Percentiles rank a stretch among this genome's conserved stretches.
Conservation (phyloP, 768 basidiomycete genomes). For the Amanita jacksonii region DNA sequence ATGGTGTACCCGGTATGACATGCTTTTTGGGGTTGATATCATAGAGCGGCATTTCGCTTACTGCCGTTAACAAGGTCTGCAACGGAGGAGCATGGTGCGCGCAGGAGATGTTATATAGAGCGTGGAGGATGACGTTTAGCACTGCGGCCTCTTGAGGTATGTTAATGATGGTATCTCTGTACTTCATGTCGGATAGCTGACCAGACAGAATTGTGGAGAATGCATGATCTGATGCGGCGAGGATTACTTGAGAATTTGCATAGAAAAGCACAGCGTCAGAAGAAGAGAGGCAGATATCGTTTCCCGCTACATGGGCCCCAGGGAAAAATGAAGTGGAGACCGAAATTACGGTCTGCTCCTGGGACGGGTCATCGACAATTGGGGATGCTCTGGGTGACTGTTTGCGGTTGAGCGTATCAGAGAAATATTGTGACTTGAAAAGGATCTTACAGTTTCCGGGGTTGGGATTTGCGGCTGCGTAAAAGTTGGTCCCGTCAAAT, state of each 20-base stretch:
- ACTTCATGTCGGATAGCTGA: background rate
- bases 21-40: slow-evolving; percentile 15
- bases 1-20: slow-evolving; percentile 19
- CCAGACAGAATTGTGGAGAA: slow-evolving; percentile 7
- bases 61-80: slow-evolving; percentile 34
- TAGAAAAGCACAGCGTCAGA: slow-evolving; percentile 12
- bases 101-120: slow-evolving; percentile 40
- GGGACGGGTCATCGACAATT: background rate
- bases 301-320: background rate
- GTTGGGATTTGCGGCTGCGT: background rate
- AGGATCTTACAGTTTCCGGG: background rate
- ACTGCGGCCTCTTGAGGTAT: slow-evolving; percentile 34
- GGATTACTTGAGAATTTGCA: slow-evolving; percentile 8
- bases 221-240: slow-evolving; percentile 8
- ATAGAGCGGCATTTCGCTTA: slow-evolving; percentile 25
- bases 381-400: background rate
- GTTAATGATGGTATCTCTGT: slow-evolving; percentile 21
- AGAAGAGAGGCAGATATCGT: slow-evolving; percentile 10
- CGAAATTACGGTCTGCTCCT: slow-evolving; percentile 2
- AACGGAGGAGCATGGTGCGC: slow-evolving; percentile 42
- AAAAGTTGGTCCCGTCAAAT: no score
- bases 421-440: background rate
- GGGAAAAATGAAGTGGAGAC: slow-evolving; percentile 12
- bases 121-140: slow-evolving; percentile 48
- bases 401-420: no score